Evolutionary conservation across 2,329 filamentous ascomycete genomes (phyloP).

Genomic region (Cladosporium sp.): DNA sequence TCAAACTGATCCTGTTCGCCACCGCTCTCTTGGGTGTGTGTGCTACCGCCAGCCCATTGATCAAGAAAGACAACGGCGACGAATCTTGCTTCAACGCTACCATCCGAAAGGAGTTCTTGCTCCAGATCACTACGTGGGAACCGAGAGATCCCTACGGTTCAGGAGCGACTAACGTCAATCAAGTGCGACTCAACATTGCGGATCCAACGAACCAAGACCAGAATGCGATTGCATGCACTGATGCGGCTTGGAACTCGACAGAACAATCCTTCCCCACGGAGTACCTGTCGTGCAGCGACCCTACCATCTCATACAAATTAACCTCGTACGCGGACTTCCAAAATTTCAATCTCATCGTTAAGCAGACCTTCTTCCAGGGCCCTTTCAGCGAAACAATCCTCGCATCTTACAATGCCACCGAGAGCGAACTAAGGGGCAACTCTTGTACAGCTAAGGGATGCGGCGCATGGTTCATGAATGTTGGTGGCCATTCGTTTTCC

Average conservation of each 20-base stretch:
- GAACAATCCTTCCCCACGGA: neutral
- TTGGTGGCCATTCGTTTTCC: neutral
- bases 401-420: neutral
- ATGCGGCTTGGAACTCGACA: neutral
- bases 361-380: conserved; percentile 1
- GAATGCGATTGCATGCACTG: neutral
- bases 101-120: neutral
- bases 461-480: neutral
- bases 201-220: conserved; percentile 7
- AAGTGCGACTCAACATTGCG: neutral
- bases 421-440: neutral
- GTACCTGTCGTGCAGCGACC: conserved; percentile 1
- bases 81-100: neutral
- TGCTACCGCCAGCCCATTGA: conserved; percentile 8
- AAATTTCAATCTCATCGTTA: conserved; percentile 4
- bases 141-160: neutral
- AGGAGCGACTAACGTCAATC: neutral
- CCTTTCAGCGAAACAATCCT: conserved; percentile 1
- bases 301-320: conserved; percentile 1
- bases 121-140: neutral
- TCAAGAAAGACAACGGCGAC: neutral
- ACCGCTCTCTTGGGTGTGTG: neutral
- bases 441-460: neutral
- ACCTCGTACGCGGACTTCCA: neutral
- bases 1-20: neutral